Evolutionary conservation across 78 protist genomes (phyloP), one percentile per base, ranked within the genome.

Genomic region (Parvularia atlantis): DNA sequence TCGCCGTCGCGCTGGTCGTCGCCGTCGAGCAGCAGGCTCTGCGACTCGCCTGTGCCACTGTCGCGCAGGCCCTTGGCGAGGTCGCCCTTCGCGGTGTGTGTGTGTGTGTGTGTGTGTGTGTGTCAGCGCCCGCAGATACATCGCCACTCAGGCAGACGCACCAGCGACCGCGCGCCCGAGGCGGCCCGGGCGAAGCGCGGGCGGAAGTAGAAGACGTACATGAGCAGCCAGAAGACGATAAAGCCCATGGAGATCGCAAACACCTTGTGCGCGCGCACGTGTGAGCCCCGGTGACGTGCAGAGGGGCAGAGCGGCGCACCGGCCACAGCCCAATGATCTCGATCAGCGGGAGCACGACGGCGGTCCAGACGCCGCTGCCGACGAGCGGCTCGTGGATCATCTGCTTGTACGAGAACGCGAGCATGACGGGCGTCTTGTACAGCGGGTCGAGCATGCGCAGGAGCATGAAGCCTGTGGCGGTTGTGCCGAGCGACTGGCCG

Each of bases 401-500:
- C 66, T 69, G 75, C 54, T 69, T 69, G 53, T 2, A 52, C n/a
- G 75, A 26, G 46, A 69, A 69, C 35, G 59, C 54, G 5, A 3
- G 22, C 44, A 46, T 54, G 13, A 40, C 75, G 20, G 75, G 75
- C 20, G 64, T 69, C 6, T 17, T 1, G 56, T 43, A 10, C 31
- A 30, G 30, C 4, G 75, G 75, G 16, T 69, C 75, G n/a, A 19
- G 48, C 66, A 69, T 41, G 16, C 75, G 75, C 53, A 69, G 75
- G 26, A 69, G 54, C 43, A 69, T 54, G 48, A 69, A 14, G 20
- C 75, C 75, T 4, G 73, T n/a, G n/a, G n/a, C n/a, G n/a, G n/a
- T n/a, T n/a, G n/a, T n/a, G n/a, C n/a, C n/a, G n/a, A n/a, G n/a
- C n/a, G n/a, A n/a, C n/a, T n/a, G n/a, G n/a, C n/a, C n/a, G n/a